Evolutionary conservation across 2,329 filamentous ascomycete species (phyloP).

Genomic region (Pestalotiopsis sp.): DNA sequence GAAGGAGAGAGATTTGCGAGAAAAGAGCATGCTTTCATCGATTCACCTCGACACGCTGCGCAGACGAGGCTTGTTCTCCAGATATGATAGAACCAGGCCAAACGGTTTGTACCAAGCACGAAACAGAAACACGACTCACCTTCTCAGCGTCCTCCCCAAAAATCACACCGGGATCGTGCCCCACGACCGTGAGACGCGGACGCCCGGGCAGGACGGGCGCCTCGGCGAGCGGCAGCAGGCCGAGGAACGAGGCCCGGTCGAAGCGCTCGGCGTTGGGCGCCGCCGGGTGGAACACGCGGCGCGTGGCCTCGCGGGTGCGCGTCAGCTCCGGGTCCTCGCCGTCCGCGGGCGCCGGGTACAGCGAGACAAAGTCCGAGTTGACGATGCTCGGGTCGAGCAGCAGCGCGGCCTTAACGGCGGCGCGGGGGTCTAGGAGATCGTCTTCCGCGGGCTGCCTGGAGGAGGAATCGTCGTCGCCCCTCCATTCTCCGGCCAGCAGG

Average conservation of each 20-base stretch:
- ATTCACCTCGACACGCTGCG: no score
- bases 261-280: slow-evolving; percentile 2
- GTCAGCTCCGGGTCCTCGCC: slow-evolving; percentile 6
- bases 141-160: slow-evolving; percentile 4
- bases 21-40: no score
- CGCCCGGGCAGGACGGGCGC: neutral
- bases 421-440: neutral
- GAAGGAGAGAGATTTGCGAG: no score
- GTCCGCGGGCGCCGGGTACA: slow-evolving; percentile 3
- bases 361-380: slow-evolving; percentile 9
- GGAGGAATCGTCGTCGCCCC: neutral
- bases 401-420: neutral
- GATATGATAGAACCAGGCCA: no score
- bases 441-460: neutral
- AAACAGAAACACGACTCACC: neutral
- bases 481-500: neutral
- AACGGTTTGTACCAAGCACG: neutral
- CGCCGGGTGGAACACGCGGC: slow-evolving; percentile 5
- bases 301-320: slow-evolving; percentile 1
- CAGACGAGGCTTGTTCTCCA: no score
- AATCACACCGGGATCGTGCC: neutral
- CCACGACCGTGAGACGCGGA: slow-evolving; percentile 6
- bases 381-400: slow-evolving; percentile 7
- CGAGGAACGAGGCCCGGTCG: neutral
- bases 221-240: neutral